Percentiles rank a stretch among this genome's conserved stretches.
These are phyloP conservation scores for Copromyces sp. DNA, from an alignment of 495 filamentous ascomycete species.

Conservation along the genomic window DNA sequence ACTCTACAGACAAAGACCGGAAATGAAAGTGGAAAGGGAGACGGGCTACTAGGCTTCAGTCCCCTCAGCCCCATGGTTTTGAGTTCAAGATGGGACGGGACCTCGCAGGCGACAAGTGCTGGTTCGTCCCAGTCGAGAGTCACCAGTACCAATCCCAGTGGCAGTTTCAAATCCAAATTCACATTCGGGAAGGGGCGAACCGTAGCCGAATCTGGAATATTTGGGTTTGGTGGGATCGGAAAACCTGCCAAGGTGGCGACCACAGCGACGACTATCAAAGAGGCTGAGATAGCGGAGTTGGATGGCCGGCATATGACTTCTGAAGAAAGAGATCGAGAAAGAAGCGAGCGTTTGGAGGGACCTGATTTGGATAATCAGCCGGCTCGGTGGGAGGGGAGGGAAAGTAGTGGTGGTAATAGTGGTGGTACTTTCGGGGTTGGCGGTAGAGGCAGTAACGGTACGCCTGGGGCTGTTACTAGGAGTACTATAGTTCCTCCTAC, in stretches of 20 bases:
- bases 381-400: neutral
- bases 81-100: neutral
- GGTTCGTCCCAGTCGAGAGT: neutral
- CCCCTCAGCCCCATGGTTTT: neutral
- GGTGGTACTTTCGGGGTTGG: neutral
- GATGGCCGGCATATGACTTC: neutral
- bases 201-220: neutral
- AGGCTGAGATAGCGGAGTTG: neutral
- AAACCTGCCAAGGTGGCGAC: neutral
- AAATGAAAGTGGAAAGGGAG: neutral
- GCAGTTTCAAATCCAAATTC: too few relatives aligned
- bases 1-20: neutral
- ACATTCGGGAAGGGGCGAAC: neutral
- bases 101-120: neutral
- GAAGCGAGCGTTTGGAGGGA: neutral
- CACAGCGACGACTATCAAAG: neutral
- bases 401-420: neutral
- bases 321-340: neutral
- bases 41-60: neutral
- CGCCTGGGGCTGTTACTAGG: neutral
- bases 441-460: neutral
- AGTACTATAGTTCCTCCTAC: neutral
- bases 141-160: neutral
- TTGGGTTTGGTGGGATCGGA: neutral
- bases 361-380: neutral